These are phyloP conservation scores for Plasmodium fragile DNA, from an alignment of 169 alveolate species.

Conservation along the genomic window DNA sequence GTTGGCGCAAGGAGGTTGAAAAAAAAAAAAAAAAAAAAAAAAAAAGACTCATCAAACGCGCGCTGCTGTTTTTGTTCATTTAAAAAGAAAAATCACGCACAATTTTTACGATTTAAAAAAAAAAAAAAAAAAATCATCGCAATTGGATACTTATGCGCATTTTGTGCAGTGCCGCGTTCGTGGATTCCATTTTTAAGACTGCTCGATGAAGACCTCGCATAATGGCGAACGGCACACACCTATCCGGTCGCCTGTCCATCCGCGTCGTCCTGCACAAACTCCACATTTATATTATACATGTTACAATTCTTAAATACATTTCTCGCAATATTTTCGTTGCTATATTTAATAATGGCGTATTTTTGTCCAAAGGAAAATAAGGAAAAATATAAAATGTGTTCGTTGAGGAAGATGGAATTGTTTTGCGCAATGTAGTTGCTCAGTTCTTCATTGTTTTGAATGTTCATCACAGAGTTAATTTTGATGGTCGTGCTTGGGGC, in stretches of 20 bases:
- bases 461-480: slow-evolving; percentile 27
- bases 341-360: slow-evolving; percentile 65
- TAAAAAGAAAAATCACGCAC: neutral
- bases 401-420: slow-evolving; percentile 67
- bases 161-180: neutral
- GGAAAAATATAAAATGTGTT: slow-evolving; percentile 58
- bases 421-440: slow-evolving; percentile 43
- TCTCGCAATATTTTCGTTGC: slow-evolving; percentile 37
- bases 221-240: neutral
- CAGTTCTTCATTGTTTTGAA: slow-evolving; percentile 50
- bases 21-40: neutral
- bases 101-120: neutral
- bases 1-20: neutral
- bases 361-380: slow-evolving; percentile 63
- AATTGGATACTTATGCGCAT: neutral
- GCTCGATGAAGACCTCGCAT: neutral
- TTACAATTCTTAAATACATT: slow-evolving; percentile 44
- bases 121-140: neutral
- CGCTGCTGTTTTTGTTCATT: neutral
- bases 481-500: slow-evolving; percentile 44
- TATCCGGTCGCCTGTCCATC: neutral
- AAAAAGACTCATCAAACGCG: neutral
- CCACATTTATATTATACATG: slow-evolving; percentile 42
- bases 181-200: too few relatives aligned
- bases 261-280: slow-evolving; percentile 67